Base-by-base conservation (phyloP, 495 filamentous ascomycete genomes). In the Xylaria longipes region DNA sequence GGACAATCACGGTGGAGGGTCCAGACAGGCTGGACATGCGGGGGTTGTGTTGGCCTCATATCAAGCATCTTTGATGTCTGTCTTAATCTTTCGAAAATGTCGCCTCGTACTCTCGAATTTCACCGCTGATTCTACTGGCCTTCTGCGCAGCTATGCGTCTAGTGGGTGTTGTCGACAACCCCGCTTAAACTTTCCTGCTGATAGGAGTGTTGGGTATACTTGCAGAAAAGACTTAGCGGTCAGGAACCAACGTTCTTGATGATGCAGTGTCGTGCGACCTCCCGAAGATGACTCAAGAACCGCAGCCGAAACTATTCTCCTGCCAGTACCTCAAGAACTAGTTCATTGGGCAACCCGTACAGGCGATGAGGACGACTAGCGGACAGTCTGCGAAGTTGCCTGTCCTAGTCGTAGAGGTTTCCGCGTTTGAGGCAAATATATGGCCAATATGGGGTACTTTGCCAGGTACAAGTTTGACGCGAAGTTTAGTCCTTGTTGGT, bases 211-310 rank as follows among this genome's bases (percentile, higher is more conserved):
- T 79, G 75, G 77, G 77, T 77, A 79, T 57, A 37, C 75, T 74
- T 79, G 77, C 77, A 79, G 77, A n/a, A 60, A 37, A 58, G 65
- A 64, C 77, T 67, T 77, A 61, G 77, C 77, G 77, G 77, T 79
- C 77, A 74, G 54, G 70, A 74, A 75, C 72, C 61, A 66, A 64
- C 48, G 75, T 76, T 79, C 77, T 69, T 79, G 75, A 73, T 79
- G 75, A 74, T 76, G 77, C 77, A 77, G 68, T 68, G 72, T 70
- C 70, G 75, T 77, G 77, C 75, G 73, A 75, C 75, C 70, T 77
- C 77, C 77, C 77, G 77, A 75, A 54, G 61, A 79, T 77, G 73
- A 73, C 71, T 78, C 71, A 75, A 70, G 73, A 79, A 76, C 77
- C 69, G 73, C 75, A 73, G 75, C 70, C 73, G 65, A 69, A 63